Conservation (phyloP, 805 yeast species). For the Kluyveromyces aestuarii region DNA sequence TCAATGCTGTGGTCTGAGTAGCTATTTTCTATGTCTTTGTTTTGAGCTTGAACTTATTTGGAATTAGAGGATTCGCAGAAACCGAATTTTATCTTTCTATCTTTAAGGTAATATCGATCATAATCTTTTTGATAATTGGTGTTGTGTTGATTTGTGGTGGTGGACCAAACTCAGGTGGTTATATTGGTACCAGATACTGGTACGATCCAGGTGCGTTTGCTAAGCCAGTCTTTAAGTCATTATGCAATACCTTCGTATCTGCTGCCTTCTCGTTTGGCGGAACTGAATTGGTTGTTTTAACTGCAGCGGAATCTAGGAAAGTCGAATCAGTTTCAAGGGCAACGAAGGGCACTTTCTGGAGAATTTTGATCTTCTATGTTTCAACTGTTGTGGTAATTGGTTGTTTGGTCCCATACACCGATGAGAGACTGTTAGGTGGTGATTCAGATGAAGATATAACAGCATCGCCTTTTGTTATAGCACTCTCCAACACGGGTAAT, state of each 20-base stretch:
- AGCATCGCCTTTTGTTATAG: slow-evolving; percentile 74
- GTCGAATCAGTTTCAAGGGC: too few species aligned
- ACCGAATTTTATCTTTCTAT: slow-evolving; percentile 42
- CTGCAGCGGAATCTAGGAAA: too few species aligned
- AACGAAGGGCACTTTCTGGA: too few species aligned
- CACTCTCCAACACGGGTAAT: slow-evolving; percentile 54
- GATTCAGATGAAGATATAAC: slow-evolving; percentile 45
- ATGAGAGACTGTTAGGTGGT: slow-evolving; percentile 33
- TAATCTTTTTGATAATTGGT: slow-evolving; percentile 46
- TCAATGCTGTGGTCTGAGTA: slow-evolving; percentile 39
- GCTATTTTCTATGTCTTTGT: slow-evolving; percentile 40
- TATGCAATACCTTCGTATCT: too few species aligned
- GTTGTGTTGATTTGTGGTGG: slow-evolving; percentile 39
- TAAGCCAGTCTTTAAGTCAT: too few species aligned
- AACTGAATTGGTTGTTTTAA: too few species aligned
- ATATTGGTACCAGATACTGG: slow-evolving; percentile 39
- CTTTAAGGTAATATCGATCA: slow-evolving; percentile 40
- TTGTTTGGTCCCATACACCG: slow-evolving; percentile 37
- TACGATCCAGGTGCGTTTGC: slow-evolving; percentile 55
- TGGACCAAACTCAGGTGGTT: slow-evolving; percentile 35
- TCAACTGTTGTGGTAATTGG: slow-evolving; percentile 36
- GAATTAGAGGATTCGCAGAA: slow-evolving; percentile 46
- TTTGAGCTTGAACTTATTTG: slow-evolving; percentile 40
- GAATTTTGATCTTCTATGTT: slow-evolving; percentile 41
- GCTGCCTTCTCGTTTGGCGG: too few species aligned